phyloP scores from a whole-genome alignment of 345 rosid genomes.

The Draba incana region DNA sequence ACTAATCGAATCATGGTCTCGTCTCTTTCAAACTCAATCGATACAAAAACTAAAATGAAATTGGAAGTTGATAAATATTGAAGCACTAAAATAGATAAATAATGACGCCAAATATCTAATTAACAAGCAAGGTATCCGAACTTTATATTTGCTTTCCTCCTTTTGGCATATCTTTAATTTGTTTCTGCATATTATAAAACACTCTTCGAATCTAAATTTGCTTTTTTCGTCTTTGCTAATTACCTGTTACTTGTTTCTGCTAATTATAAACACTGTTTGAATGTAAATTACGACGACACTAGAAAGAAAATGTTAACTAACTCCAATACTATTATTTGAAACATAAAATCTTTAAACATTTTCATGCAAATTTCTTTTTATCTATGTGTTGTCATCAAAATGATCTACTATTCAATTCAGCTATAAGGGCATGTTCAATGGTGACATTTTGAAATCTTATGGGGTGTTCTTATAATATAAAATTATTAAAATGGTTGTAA shows the following conservation, averaged over 20 bases:
- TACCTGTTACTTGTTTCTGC: neutral
- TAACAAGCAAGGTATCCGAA: constrained; percentile 39
- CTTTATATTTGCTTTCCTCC: neutral
- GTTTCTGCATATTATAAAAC: neutral
- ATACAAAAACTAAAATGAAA: neutral
- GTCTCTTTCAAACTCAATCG: constrained; percentile 28
- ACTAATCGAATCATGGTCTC: constrained; percentile 21
- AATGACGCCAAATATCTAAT: constrained; percentile 9
- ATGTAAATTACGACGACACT: constrained; percentile 9
- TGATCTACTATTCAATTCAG: no score
- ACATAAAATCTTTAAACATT: no score
- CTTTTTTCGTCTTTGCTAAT: constrained; percentile 16
- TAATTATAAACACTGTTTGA: neutral
- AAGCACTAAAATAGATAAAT: constrained; percentile 2
- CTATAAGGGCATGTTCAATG: no score
- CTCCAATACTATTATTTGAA: no score
- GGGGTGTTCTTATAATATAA: no score
- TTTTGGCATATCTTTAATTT: constrained; percentile 5
- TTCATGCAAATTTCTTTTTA: no score
- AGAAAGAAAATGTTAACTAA: neutral
- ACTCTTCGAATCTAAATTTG: neutral
- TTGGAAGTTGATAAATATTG: constrained; percentile 3
- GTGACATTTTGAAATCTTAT: no score
- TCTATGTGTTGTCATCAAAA: no score
- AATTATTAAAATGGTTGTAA: no score